phyloP scores from a whole-genome alignment of 352 stramenopile genomes.

The Pythium chondricola region DNA sequence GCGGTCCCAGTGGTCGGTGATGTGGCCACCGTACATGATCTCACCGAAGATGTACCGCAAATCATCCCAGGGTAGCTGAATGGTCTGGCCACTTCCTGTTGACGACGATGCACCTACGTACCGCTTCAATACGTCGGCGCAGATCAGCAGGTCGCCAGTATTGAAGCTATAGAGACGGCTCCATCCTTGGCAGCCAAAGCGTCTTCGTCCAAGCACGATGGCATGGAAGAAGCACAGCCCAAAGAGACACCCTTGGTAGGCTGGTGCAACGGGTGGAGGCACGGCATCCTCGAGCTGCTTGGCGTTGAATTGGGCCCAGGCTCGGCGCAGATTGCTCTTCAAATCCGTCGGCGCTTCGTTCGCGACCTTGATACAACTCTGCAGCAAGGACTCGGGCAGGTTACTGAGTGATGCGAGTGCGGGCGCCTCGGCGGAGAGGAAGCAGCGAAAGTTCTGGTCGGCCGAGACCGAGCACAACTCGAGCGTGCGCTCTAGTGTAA shows the following conservation, averaged over 20 bases:
- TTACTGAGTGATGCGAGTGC: slow-evolving; percentile 80
- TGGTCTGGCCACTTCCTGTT: slow-evolving; percentile 1
- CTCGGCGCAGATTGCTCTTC: slow-evolving; percentile 76
- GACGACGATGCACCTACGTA: slow-evolving; percentile 41
- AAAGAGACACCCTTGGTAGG: slow-evolving; percentile 92
- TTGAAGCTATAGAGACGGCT: slow-evolving; percentile 92
- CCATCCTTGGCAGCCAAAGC: slow-evolving; percentile 92
- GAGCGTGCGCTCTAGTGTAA: slow-evolving; percentile 70
- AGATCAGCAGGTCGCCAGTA: slow-evolving; percentile 92
- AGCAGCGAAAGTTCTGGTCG: slow-evolving; percentile 92
- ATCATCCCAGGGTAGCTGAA: slow-evolving; percentile 67
- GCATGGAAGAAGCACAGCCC: slow-evolving; percentile 94
- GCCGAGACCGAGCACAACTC: slow-evolving; percentile 74
- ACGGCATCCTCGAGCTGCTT: slow-evolving; percentile 68
- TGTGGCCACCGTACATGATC: slow-evolving; percentile 89
- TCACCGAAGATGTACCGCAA: slow-evolving; percentile 90
- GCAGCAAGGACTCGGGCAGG: slow-evolving; percentile 79
- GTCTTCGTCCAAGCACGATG: slow-evolving; percentile 82
- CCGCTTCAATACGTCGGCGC: slow-evolving; percentile 66
- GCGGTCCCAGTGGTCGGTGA: slow-evolving; percentile 80
- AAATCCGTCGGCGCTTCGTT: slow-evolving; percentile 80
- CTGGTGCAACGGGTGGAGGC: slow-evolving; percentile 39
- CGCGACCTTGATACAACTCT: slow-evolving; percentile 85
- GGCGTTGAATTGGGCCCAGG: slow-evolving; percentile 71
- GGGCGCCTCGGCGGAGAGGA: slow-evolving; percentile 90